phyloP scores from a whole-genome alignment of 352 stramenopile species.

The Phytopythium vexans region DNA sequence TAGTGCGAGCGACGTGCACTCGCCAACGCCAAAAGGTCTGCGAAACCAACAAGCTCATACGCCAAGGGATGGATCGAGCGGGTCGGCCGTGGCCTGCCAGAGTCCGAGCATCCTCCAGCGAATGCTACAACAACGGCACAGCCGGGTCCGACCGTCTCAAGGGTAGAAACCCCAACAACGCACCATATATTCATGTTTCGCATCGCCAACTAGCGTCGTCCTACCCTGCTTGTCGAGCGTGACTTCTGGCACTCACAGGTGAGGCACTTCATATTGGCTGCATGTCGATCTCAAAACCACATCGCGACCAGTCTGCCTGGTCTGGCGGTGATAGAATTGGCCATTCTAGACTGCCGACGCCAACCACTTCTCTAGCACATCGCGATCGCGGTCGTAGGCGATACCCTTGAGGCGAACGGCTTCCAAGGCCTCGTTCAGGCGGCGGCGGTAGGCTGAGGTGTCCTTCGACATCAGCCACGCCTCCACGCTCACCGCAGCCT shows the following conservation, averaged over 20 bases:
- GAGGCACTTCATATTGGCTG: background rate
- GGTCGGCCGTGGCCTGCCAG: background rate
- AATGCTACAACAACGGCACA: conserved; percentile 54
- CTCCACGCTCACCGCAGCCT: conserved; percentile 48
- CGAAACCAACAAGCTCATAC: conserved; percentile 2
- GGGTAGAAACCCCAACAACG: conserved; percentile 3
- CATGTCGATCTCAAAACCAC: no score
- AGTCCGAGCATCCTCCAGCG: conserved; percentile 52
- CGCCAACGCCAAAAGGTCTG: background rate
- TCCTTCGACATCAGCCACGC: conserved; percentile 57
- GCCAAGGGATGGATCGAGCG: background rate
- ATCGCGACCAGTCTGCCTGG: no score
- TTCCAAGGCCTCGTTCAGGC: conserved; percentile 57
- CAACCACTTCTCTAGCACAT: conserved; percentile 56
- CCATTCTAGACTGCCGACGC: conserved; percentile 11
- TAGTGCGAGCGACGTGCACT: background rate
- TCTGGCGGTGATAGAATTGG: no score
- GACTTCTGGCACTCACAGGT: background rate
- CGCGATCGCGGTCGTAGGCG: conserved; percentile 44
- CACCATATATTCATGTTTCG: background rate
- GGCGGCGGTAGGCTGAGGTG: conserved; percentile 47
- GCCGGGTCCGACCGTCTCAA: conserved; percentile 31
- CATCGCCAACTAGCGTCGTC: background rate
- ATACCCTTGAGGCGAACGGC: conserved; percentile 51
- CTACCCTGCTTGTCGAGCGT: no score